Percentiles rank a stretch among this genome's conserved stretches.
phyloP scores from a whole-genome alignment of 345 rosid genomes.

The Diplotaxis tenuifolia region DNA sequence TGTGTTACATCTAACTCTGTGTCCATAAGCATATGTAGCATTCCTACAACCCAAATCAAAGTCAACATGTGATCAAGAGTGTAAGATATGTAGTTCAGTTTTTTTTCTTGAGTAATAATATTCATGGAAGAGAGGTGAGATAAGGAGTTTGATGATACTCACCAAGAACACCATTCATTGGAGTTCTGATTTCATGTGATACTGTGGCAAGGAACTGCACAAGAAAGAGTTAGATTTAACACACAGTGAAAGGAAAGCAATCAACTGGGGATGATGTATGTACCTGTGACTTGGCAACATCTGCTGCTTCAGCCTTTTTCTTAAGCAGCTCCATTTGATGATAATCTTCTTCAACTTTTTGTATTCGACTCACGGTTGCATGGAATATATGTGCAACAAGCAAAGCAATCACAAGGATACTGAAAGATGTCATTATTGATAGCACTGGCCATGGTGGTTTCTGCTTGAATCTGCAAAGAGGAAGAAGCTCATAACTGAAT shows the following conservation, averaged over 20 bases:
- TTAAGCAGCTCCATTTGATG: conserved; percentile 72
- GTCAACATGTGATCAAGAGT: conserved; percentile 20
- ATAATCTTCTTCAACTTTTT: conserved; percentile 87
- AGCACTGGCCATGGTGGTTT: conserved; percentile 81
- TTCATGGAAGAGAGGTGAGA: neutral
- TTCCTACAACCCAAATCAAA: conserved; percentile 53
- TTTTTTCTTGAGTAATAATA: neutral
- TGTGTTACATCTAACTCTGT: conserved; percentile 86
- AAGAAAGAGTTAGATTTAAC: conserved; percentile 20
- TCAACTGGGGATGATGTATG: conserved; percentile 25
- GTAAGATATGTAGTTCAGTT: neutral
- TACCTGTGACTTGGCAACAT: conserved; percentile 93
- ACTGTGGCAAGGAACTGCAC: conserved; percentile 97
- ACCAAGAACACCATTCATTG: conserved; percentile 99
- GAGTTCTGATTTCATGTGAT: conserved; percentile 98
- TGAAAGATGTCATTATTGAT: conserved; percentile 57
- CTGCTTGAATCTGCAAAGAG: conserved; percentile 67
- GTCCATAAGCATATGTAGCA: conserved; percentile 90
- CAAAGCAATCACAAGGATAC: conserved; percentile 72
- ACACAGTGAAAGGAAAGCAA: neutral
- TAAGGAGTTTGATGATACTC: conserved; percentile 35
- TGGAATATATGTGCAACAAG: conserved; percentile 75
- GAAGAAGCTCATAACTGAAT: conserved; percentile 15
- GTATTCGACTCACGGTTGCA: conserved; percentile 78
- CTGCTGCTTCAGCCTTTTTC: conserved; percentile 87